Evolutionary conservation across 495 filamentous ascomycete species (phyloP), one percentile per base, ranked within the genome.

Genomic region (Neurospora sublineolata): DNA sequence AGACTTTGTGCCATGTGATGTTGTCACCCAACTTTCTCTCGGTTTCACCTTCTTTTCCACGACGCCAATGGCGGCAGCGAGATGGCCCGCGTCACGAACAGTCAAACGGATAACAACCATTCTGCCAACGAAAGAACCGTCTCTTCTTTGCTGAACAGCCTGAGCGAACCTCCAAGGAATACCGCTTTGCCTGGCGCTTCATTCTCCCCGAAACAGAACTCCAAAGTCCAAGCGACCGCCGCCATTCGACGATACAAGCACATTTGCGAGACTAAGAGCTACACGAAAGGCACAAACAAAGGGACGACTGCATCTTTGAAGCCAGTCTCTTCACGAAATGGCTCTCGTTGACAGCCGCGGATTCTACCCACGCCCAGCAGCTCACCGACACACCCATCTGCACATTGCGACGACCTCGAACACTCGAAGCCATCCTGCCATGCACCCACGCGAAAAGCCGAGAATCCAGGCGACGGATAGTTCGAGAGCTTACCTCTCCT

Each of bases 121-220:
- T 60, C 2, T 60, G 2, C 6, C 3, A 0, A 33, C 52, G 0
- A 33, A 58, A 33, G 52, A 16, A 30, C 12, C 1, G 3, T 3
- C 0, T 4, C n/a, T 3, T 18, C 2, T 11, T 9, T n/a, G 0
- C n/a, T 2, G 44, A 23, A 5, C 9, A 4, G 1, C 2, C 10
- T 12, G 3, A 46, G n/a, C 1, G 3, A 10, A 23, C 0, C 0
- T 12, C n/a, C 10, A 46, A 12, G n/a, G 9, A 12, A 5, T 46
- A 8, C 10, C 3, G 1, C 1, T 52, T 27, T 27, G 4, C 44
- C 1, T 12, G 1, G 52, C 7, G 6, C 52, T 14, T 33, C 27
- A 33, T 60, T 14, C 20, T 52, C 44, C 4, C 20, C 20, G 1
- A 52, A 14, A 1, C 20, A 52, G 7, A 2, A 27, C 11, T 14